Percentiles rank a stretch among this genome's conserved stretches.
These are phyloP conservation scores for Xylaria intraflava DNA, from an alignment of 495 filamentous ascomycete genomes.

Conservation along the genomic window DNA sequence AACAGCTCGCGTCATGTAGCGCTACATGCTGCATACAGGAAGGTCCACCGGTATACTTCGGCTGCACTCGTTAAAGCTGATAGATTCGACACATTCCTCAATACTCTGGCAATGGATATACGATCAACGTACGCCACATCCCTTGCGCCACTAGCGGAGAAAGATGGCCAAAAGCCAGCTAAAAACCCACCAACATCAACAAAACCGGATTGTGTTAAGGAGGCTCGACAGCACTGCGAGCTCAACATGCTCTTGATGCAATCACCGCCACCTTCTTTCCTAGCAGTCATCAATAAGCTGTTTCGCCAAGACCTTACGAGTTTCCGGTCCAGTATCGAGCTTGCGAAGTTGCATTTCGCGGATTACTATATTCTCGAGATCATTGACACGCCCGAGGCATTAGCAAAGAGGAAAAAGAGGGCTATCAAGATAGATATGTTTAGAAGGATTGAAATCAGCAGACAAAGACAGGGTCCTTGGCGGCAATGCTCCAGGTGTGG, in stretches of 20 bases:
- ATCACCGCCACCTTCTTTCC: conserved; percentile 41
- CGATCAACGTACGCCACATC: conserved; percentile 39
- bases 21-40: conserved; percentile 42
- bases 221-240: conserved; percentile 38
- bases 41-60: conserved; percentile 37
- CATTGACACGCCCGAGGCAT: conserved; percentile 28
- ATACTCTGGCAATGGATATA: conserved; percentile 36
- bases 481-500: conserved; percentile 56
- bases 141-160: conserved; percentile 28
- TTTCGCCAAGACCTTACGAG: conserved; percentile 36
- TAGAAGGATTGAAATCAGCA: conserved; percentile 23
- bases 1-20: conserved; percentile 21
- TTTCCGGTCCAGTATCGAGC: conserved; percentile 36
- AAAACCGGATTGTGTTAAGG: conserved; percentile 19
- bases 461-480: conserved; percentile 29
- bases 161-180: conserved; percentile 15
- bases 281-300: conserved; percentile 41
- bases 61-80: conserved; percentile 38
- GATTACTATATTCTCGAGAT: conserved; percentile 45
- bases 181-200: conserved; percentile 18
- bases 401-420: conserved; percentile 20
- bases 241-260: conserved; percentile 43
- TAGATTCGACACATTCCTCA: conserved; percentile 45
- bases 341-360: conserved; percentile 44
- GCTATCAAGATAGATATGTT: conserved; percentile 38